Evolutionary conservation across 2,329 filamentous ascomycete genomes (phyloP).

Genomic region (Macrophomina phaseolina): DNA sequence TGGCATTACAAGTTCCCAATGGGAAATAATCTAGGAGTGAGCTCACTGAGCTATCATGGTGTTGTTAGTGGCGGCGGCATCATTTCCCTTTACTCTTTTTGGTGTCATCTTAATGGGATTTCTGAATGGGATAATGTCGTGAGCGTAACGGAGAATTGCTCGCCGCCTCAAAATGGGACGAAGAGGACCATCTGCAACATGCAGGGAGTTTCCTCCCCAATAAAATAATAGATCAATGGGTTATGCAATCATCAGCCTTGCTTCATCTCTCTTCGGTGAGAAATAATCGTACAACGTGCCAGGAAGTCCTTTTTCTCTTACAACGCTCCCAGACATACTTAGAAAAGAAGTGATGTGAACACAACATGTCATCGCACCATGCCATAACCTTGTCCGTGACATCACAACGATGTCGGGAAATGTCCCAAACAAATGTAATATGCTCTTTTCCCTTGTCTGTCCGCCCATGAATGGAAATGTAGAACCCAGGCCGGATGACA

Average conservation of each 20-base stretch:
- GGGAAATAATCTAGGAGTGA: too few species aligned
- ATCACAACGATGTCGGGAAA: neutral
- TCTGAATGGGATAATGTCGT: neutral
- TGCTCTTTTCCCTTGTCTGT: neutral
- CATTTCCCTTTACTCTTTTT: neutral
- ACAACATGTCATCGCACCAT: constrained; percentile 2
- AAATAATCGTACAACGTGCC: constrained; percentile 13
- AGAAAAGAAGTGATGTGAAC: neutral
- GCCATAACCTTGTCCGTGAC: neutral
- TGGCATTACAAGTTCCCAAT: too few species aligned
- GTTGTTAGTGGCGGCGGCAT: neutral
- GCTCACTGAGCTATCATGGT: too few species aligned
- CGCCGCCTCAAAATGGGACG: too few species aligned
- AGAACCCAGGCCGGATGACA: neutral
- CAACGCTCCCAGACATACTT: neutral
- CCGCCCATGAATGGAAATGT: neutral
- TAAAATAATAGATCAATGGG: neutral
- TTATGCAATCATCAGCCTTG: neutral
- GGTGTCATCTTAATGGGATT: neutral
- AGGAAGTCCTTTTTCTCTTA: neutral
- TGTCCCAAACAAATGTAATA: neutral
- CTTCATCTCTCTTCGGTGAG: neutral
- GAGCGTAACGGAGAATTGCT: neutral
- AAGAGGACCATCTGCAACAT: too few species aligned
- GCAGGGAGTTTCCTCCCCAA: too few species aligned